Evolutionary conservation across 2,329 filamentous ascomycete species (phyloP), one percentile per base, ranked within the genome.

Genomic region (Ophiognomonia clavigignenti-juglandacearum): DNA sequence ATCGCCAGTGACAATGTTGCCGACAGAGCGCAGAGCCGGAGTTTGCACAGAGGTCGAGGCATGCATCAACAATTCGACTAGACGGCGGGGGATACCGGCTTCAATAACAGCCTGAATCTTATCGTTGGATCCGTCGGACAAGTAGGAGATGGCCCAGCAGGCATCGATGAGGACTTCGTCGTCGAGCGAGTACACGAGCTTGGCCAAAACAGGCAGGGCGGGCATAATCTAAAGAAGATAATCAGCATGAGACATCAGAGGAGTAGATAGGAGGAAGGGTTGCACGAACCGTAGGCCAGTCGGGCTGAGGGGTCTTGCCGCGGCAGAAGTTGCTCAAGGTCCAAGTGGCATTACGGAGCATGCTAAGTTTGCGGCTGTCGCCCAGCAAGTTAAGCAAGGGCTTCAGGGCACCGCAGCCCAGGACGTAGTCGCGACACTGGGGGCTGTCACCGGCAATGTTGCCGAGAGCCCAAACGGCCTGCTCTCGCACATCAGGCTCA

Each of bases 61-160:
- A 65, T 98, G 93, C 86, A 96, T 96, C 55, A 98, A 81, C 47
- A 98, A 81, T 76, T 98, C 93, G 4, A 98, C 93, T 7, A 98
- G 82, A 53, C 93, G 86, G 56, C 93, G 91, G 53, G 93, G 93
- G 54, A 98, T 98, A 57, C 93, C 92, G 37, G 92, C 93, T 73
- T 98, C 93, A 60, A 98, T 97, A 47, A 98, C 93, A 39, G 93
- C 92, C 71, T 98, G 93, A 55, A 98, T 98, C 77, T 98, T 98
- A 64, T 98, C 93, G 67, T 98, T 98, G 60, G 91, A 88, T 36
- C 93, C 93, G 68, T 98, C 93, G 3, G 93, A 97, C 18, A 98
- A 82, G 65, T 98, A 98, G 1, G 92, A 97, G 62, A 98, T 97
- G 53, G 93, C 93, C 93, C 93, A 98, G 83, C 93, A 98, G 50